Evolutionary conservation across 2,329 filamentous ascomycete genomes (phyloP), one percentile per base, ranked within the genome.

Genomic region (Sporothrix protearum): DNA sequence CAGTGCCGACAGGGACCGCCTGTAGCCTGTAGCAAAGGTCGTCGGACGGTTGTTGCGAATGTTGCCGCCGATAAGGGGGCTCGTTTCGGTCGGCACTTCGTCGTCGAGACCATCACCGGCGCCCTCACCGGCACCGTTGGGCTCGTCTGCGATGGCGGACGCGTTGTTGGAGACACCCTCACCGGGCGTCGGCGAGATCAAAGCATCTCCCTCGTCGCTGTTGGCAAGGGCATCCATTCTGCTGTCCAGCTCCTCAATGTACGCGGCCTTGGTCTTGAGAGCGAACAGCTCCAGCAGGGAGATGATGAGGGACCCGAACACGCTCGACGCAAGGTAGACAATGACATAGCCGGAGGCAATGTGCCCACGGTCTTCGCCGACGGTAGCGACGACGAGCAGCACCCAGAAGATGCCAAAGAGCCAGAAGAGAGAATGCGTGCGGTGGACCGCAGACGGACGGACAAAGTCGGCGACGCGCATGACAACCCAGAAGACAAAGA

Each of bases 381-480:
- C 87, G 0, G 93, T 92, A 53, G 89, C 86, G 59, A 86, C 83
- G 16, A 97, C 88, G 71, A 97, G 85, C 53, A 92, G 76, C 1
- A 87, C 81, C 90, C 94, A 98, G 51, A 88, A 87, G 0, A 93
- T 80, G 42, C 88, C 78, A 78, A 94, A 97, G 61, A 97, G 85
- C 94, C 96, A 98, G 10, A 96, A 86, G 59, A 94, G 85, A 68
- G 88, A 86, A 79, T 96, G 97, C 5, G 90, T 87, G 25, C 95
- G 88, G 72, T 96, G 92, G 7, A 98, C 87, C 3, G 95, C 95
- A 22, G 92, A 96, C 1, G 96, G 95, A 16, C 95, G 88, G 64
- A 91, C 88, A 73, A 90, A 91, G 77, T 94, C 91, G 19, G 93
- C 92, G 1, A 92, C 90, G 22, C 91, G 88, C 76, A 93, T 89